phyloP scores from a whole-genome alignment of 176 grass and related monocot genomes.

The Aegilops speltoides region DNA sequence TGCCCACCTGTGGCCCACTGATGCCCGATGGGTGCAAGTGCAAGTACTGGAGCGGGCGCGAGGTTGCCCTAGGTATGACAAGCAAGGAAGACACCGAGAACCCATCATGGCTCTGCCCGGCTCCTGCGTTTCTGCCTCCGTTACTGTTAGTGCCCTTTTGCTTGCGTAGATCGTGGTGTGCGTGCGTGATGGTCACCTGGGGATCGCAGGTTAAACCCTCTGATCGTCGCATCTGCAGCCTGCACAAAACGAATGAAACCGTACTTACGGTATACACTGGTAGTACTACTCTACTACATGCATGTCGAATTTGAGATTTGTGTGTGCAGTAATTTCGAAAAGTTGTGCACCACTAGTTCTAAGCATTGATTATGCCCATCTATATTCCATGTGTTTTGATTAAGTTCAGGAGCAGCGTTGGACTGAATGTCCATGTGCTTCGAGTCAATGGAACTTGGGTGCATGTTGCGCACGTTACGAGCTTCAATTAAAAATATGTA shows the following conservation, averaged over 20 bases:
- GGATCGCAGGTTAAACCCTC: conserved; percentile 20
- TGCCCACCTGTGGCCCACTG: neutral
- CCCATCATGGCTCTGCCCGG: neutral
- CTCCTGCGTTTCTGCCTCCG: neutral
- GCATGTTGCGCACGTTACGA: too few species aligned
- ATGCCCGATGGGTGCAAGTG: conserved; percentile 24
- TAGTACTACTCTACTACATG: neutral
- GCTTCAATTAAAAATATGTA: too few species aligned
- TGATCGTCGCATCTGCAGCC: conserved; percentile 2
- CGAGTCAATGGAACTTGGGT: too few species aligned
- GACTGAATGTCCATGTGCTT: too few species aligned
- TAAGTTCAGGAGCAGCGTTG: too few species aligned
- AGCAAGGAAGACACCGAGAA: conserved; percentile 9
- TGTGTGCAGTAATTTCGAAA: neutral
- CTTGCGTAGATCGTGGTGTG: neutral
- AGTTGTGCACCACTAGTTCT: neutral
- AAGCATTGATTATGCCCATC: neutral
- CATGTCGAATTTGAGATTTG: neutral
- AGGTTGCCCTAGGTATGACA: neutral
- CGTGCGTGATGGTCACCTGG: neutral
- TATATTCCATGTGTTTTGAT: too few species aligned
- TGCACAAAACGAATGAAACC: neutral
- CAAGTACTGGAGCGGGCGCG: neutral
- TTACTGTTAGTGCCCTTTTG: conserved; percentile 25
- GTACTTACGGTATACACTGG: neutral